Conservation (phyloP, 1,139 yeast species). For the Suhomyces panamericanus region DNA sequence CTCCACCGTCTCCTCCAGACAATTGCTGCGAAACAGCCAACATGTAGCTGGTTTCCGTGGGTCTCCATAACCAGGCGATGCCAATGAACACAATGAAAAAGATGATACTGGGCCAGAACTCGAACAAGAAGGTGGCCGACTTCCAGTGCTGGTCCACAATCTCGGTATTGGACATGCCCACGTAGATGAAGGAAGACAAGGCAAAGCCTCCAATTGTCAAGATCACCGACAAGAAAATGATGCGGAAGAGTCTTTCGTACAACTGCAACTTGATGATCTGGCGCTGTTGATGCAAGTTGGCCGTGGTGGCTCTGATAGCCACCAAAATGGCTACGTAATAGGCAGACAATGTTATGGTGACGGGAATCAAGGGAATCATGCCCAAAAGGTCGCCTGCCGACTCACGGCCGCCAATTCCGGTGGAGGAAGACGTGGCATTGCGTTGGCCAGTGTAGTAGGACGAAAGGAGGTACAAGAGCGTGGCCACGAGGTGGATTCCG, state of each 20-base stretch:
- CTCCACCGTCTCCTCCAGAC: conserved; percentile 68
- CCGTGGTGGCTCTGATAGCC: conserved; percentile 73
- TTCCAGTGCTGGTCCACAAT: conserved; percentile 91
- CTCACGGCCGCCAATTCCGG: conserved; percentile 22
- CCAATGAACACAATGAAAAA: conserved; percentile 83
- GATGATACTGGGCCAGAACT: conserved; percentile 93
- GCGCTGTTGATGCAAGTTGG: conserved; percentile 75
- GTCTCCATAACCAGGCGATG: conserved; percentile 93
- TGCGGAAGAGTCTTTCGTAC: conserved; percentile 75
- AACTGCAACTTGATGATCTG: conserved; percentile 88
- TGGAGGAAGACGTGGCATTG: conserved; percentile 28
- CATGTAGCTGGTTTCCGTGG: conserved; percentile 92
- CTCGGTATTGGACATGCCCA: conserved; percentile 73
- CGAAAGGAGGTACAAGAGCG: conserved; percentile 66
- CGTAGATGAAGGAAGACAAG: conserved; percentile 66
- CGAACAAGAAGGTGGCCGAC: conserved; percentile 81
- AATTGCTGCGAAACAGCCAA: conserved; percentile 93
- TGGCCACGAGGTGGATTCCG: conserved; percentile 65
- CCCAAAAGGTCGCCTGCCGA: conserved; percentile 26
- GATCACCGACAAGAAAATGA: conserved; percentile 67
- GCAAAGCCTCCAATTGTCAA: conserved; percentile 58
- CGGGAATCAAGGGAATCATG: conserved; percentile 59
- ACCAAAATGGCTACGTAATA: conserved; percentile 77
- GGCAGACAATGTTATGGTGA: conserved; percentile 64
- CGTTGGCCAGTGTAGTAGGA: conserved; percentile 55